These are phyloP conservation scores for Breviolum minutum DNA, from an alignment of 73 alveolate genomes.

Conservation along the genomic window DNA sequence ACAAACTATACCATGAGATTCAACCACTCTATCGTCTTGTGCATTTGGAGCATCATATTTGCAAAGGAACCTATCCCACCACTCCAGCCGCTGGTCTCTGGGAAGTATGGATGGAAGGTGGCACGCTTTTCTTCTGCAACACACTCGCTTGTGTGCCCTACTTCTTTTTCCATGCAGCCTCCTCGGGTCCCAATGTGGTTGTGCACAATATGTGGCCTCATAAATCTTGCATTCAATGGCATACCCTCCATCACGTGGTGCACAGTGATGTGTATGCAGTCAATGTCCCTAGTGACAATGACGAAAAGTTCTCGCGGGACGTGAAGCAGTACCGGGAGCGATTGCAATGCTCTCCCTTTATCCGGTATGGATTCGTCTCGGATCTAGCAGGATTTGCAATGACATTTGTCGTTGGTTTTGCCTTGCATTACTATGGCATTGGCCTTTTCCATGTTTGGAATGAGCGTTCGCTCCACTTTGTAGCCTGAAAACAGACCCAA, in stretches of 20 bases:
- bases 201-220: slow-evolving; percentile 72
- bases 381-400: slow-evolving; percentile 27
- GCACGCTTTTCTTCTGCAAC: slow-evolving; percentile 68
- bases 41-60: slow-evolving; percentile 67
- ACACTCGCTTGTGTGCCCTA: slow-evolving; percentile 50
- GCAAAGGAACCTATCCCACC: slow-evolving; percentile 65
- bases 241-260: slow-evolving; percentile 60
- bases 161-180: slow-evolving; percentile 8
- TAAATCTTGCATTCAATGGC: slow-evolving; percentile 61
- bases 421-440: neutral
- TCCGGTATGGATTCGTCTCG: neutral
- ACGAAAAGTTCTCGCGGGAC: slow-evolving; percentile 49
- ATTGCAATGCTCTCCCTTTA: slow-evolving; percentile 8
- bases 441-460: slow-evolving; percentile 64
- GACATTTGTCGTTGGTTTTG: slow-evolving; percentile 1
- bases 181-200: slow-evolving; percentile 36
- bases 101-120: slow-evolving; percentile 71
- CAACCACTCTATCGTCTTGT: slow-evolving; percentile 55
- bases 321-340: slow-evolving; percentile 48
- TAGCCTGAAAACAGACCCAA: neutral
- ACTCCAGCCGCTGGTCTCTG: slow-evolving; percentile 78
- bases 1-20: slow-evolving; percentile 52
- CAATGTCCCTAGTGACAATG: slow-evolving; percentile 67
- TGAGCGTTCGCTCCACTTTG: neutral
- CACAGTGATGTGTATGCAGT: slow-evolving; percentile 65